A percentile compares a stretch with the other conserved stretches of the same genome.
Conservation (phyloP, 345 rosid species). For the Boechera stricta region DNA sequence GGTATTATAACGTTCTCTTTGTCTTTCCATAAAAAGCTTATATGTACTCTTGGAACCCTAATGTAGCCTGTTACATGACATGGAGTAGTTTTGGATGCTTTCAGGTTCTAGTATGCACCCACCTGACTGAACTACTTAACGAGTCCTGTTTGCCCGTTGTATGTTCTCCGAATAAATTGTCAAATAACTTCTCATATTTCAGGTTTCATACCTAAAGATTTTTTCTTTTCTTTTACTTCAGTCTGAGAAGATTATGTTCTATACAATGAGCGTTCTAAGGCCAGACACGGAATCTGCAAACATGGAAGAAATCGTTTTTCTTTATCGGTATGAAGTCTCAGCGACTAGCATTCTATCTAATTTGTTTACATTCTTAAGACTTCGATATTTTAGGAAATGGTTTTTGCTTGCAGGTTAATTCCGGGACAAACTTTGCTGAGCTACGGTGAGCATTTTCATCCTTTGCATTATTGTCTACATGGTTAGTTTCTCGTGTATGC, state of each 20-base stretch:
- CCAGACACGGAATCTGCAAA: conserved; percentile 62
- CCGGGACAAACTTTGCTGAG: conserved; percentile 85
- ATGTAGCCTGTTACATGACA: too few species aligned
- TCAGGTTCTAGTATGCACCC: conserved; percentile 92
- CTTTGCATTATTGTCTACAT: conserved; percentile 18
- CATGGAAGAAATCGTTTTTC: conserved; percentile 79
- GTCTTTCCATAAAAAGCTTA: not conserved
- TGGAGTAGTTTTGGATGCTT: not conserved
- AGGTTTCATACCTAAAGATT: too few species aligned
- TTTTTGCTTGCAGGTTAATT: conserved; percentile 65
- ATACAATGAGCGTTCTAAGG: conserved; percentile 91
- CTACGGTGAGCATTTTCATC: conserved; percentile 64
- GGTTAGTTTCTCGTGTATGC: not conserved
- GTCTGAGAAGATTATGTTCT: conserved; percentile 80
- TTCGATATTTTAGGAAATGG: not conserved
- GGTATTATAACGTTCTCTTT: conserved; percentile 62
- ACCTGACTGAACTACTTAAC: conserved; percentile 77
- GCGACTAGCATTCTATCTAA: conserved; percentile 5
- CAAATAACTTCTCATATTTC: too few species aligned
- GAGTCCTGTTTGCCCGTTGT: conserved; percentile 79
- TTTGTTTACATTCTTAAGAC: not conserved
- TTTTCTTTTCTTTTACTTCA: conserved; percentile 37
- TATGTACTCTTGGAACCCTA: too few species aligned
- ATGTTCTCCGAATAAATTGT: conserved; percentile 26
- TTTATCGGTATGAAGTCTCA: conserved; percentile 67